A percentile compares a stretch with the other conserved stretches of the same genome.
These are phyloP conservation scores for Kazachstania africana DNA, from an alignment of 805 yeast genomes.

Conservation along the genomic window DNA sequence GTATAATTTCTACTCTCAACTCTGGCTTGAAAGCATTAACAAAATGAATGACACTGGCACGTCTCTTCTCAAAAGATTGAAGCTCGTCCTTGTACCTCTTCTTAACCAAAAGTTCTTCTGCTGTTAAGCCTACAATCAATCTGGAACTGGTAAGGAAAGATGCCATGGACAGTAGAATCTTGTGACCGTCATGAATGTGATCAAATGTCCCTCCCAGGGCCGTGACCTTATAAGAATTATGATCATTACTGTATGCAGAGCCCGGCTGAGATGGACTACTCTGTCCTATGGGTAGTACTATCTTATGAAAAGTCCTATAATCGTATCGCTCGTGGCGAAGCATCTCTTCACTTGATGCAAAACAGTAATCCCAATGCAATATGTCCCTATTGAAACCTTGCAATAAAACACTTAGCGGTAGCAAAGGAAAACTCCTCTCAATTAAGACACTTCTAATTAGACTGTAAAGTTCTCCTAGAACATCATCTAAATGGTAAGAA, in stretches of 20 bases:
- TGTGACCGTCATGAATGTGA: constrained; percentile 92
- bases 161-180: constrained; percentile 64
- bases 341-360: too few relatives aligned
- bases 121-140: constrained; percentile 78
- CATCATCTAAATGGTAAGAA: constrained; percentile 15
- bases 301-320: too few relatives aligned
- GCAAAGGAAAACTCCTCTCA: constrained; percentile 6
- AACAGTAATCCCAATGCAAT: constrained; percentile 10
- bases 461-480: constrained; percentile 20
- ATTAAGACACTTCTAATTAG: constrained; percentile 17
- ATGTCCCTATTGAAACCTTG: constrained; percentile 5
- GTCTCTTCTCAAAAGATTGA: constrained; percentile 46
- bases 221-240: constrained; percentile 24
- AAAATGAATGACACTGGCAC: constrained; percentile 36
- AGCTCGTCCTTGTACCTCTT: constrained; percentile 61
- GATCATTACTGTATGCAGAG: constrained; percentile 7
- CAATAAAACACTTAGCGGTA: constrained; percentile 18
- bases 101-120: constrained; percentile 54
- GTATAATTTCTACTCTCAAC: constrained; percentile 38
- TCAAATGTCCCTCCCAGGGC: constrained; percentile 97
- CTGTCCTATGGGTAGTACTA: too few relatives aligned
- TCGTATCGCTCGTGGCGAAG: too few relatives aligned
- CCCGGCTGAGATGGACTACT: too few relatives aligned
- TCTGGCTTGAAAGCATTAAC: constrained; percentile 36
- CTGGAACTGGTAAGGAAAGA: constrained; percentile 43